A percentile compares a stretch with the other conserved stretches of the same genome.
Evolutionary conservation across 371 early-diverging fungal genomes (phyloP).

Genomic region (Mucor indicus): DNA sequence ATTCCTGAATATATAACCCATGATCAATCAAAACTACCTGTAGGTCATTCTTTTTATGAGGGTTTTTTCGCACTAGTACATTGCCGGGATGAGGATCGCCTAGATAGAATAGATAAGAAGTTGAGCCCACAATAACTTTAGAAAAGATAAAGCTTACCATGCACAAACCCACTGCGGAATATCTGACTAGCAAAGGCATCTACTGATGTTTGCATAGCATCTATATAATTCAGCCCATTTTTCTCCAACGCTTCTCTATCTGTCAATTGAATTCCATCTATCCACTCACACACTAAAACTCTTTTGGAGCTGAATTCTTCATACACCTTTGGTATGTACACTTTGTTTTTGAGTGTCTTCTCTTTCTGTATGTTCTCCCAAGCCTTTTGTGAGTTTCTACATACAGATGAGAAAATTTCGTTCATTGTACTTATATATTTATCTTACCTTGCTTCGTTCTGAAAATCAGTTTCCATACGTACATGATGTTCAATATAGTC

Average conservation of each 20-base stretch:
- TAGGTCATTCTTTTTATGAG: conserved; percentile 43
- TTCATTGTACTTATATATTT: background rate
- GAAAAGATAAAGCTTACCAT: conserved; percentile 43
- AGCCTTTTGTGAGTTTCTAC: conserved; percentile 70
- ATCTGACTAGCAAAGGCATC: conserved; percentile 89
- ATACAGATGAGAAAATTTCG: background rate
- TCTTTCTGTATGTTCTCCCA: conserved; percentile 55
- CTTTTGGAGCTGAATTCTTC: conserved; percentile 70
- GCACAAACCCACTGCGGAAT: conserved; percentile 85
- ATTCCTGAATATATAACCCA: conserved; percentile 84
- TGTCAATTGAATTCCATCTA: conserved; percentile 70
- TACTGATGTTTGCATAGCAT: conserved; percentile 74
- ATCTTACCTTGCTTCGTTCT: conserved; percentile 64
- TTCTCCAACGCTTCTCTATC: conserved; percentile 44
- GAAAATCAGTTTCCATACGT: conserved; percentile 79
- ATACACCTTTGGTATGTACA: conserved; percentile 80
- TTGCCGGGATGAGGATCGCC: conserved; percentile 89
- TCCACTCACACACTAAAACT: conserved; percentile 88
- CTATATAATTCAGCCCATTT: conserved; percentile 36
- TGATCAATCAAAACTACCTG: conserved; percentile 84
- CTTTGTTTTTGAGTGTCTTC: conserved; percentile 41
- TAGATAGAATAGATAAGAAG: conserved; percentile 3
- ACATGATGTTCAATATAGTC: conserved; percentile 75
- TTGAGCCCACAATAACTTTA: background rate
- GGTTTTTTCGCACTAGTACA: conserved; percentile 75